These are phyloP conservation scores for Lepidium sativum DNA, from an alignment of 345 rosid species.

Conservation along the genomic window DNA sequence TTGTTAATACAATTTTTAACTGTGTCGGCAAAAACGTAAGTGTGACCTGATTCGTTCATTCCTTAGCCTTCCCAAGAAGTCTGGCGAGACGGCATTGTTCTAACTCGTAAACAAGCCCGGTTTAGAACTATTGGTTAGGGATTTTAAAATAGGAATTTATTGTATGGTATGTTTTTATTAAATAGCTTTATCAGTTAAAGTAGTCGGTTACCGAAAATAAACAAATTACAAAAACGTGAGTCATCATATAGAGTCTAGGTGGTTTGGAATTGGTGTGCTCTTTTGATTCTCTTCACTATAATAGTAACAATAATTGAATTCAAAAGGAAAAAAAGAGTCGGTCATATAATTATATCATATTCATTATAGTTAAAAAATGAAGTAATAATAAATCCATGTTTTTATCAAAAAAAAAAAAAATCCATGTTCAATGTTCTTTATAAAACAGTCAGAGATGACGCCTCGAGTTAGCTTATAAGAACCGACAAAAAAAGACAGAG, in stretches of 20 bases:
- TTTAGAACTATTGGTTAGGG: background rate
- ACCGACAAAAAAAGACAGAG: constrained; percentile 1
- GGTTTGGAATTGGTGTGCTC: background rate
- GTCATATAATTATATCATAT: background rate
- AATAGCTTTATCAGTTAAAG: too few species aligned
- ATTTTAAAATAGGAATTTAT: background rate
- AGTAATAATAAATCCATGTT: too few species aligned
- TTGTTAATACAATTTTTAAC: background rate
- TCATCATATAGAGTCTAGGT: too few species aligned
- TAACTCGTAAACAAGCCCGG: background rate
- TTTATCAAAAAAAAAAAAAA: too few species aligned
- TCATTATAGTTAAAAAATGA: too few species aligned
- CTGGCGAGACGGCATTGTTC: background rate
- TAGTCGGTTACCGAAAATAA: too few species aligned
- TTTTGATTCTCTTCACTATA: background rate
- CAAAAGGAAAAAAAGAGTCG: background rate
- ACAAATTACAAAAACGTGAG: too few species aligned
- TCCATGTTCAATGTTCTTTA: too few species aligned
- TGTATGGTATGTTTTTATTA: too few species aligned
- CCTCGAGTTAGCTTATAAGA: background rate
- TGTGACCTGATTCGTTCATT: background rate
- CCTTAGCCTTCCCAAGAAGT: background rate
- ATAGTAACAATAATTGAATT: background rate
- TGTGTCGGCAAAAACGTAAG: background rate
- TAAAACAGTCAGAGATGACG: too few species aligned